Conservation (phyloP, 2,329 filamentous ascomycete species). For the Sclerotinia glacialis region DNA sequence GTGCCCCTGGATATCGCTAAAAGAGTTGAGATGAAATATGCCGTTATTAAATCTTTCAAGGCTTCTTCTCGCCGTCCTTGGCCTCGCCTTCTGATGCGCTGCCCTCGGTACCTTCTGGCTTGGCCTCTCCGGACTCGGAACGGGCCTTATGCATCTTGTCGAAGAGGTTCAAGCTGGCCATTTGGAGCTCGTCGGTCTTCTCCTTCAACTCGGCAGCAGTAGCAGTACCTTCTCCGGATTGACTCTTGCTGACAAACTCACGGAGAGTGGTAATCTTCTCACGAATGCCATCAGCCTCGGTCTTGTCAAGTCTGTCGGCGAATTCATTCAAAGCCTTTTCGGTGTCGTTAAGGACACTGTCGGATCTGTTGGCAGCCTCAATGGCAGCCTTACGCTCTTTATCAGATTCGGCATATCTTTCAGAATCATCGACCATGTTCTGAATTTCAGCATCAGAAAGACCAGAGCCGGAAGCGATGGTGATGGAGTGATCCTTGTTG, state of each 20-base stretch:
- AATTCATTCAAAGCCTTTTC: conserved; percentile 98
- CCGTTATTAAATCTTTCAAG: conserved; percentile 46
- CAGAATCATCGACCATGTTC: conserved; percentile 95
- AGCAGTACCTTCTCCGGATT: conserved; percentile 81
- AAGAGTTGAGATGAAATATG: conserved; percentile 32
- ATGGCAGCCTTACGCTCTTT: conserved; percentile 97
- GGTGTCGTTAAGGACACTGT: conserved; percentile 94
- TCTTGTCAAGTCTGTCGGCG: conserved; percentile 93
- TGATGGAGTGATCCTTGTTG: conserved; percentile 99
- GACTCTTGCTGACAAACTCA: conserved; percentile 90
- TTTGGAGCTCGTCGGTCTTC: conserved; percentile 98
- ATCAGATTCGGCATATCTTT: conserved; percentile 91
- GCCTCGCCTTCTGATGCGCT: conserved; percentile 61
- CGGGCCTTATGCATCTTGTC: conserved; percentile 99
- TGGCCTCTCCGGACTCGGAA: conserved; percentile 59
- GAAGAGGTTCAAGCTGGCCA: conserved; percentile 91
- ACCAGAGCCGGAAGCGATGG: conserved; percentile 95
- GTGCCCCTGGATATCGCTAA: conserved; percentile 35
- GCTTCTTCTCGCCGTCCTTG: conserved; percentile 67
- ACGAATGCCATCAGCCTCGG: conserved; percentile 85
- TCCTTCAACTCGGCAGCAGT: conserved; percentile 94
- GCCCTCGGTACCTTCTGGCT: conserved; percentile 46
- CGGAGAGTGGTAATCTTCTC: conserved; percentile 88
- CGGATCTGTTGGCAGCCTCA: conserved; percentile 94
- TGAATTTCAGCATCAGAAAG: conserved; percentile 93